phyloP scores from a whole-genome alignment of 2,329 filamentous ascomycete genomes.

The Diaporthe velutina region DNA sequence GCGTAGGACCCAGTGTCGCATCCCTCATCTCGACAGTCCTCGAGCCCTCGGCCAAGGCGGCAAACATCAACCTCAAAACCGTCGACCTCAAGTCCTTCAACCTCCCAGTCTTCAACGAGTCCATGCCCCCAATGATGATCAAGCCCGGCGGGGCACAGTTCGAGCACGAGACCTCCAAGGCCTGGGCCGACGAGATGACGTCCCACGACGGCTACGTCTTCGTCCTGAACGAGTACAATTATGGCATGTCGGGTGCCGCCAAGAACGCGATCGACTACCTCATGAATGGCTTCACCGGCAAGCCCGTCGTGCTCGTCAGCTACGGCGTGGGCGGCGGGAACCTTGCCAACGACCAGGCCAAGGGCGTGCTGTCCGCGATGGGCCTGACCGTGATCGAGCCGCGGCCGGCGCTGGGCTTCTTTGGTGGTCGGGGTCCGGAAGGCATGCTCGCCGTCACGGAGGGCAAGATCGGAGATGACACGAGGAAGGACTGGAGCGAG shows the following conservation, averaged over 20 bases:
- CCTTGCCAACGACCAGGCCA: slow-evolving; percentile 46
- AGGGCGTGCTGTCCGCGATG: slow-evolving; percentile 39
- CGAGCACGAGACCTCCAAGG: slow-evolving; percentile 55
- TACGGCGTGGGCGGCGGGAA: slow-evolving; percentile 58
- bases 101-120: slow-evolving; percentile 27
- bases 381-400: slow-evolving; percentile 40
- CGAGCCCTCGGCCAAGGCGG: slow-evolving; percentile 32
- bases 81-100: slow-evolving; percentile 35
- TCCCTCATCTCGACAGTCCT: slow-evolving; percentile 20
- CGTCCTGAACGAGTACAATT: slow-evolving; percentile 70
- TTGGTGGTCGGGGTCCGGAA: slow-evolving; percentile 17
- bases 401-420: slow-evolving; percentile 19
- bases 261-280: slow-evolving; percentile 76
- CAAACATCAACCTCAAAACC: slow-evolving; percentile 26
- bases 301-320: slow-evolving; percentile 65
- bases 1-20: slow-evolving; percentile 18
- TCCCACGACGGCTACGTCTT: slow-evolving; percentile 62
- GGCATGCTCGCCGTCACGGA: slow-evolving; percentile 2
- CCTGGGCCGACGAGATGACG: slow-evolving; percentile 59
- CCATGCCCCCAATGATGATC: slow-evolving; percentile 38
- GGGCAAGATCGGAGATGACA: slow-evolving; percentile 29
- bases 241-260: slow-evolving; percentile 62
- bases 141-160: slow-evolving; percentile 54
- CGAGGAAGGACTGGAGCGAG: slow-evolving; percentile 27
- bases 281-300: slow-evolving; percentile 68